Base-by-base conservation (phyloP, 257 asterid genomes). In the Petunia secreta region DNA sequence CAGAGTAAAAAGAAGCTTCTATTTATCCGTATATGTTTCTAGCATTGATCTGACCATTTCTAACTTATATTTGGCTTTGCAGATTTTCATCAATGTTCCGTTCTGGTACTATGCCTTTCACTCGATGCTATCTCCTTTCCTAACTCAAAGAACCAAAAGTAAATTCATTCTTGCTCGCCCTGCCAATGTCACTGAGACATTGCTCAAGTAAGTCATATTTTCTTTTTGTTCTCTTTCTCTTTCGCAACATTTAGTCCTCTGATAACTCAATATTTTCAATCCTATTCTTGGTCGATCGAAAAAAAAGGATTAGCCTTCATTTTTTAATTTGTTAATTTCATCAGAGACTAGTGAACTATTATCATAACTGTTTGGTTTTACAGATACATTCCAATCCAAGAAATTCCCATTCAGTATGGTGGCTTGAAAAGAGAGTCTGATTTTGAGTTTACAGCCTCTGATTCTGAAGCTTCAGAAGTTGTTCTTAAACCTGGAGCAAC, bases 31-130 rank as follows among this genome's bases (percentile, higher is more conserved):
- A 25, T 25, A 25, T 25, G 25, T 25, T 25, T 25, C 25, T 25
- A 25, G 25, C 25, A 25, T 67, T 67, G 41, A 8, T 68, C 76
- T 68, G 16, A 68, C 16, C 40, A 68, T 68, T 68, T 44, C 40
- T 25, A 25, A 53, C 76, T 50, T 62, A 55, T 46, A 55, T 46
- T 63, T 78, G 52, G 50, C n/a, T 36, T 80, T 80, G 82, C 92
- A 93, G 98, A 89, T 93, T 60, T 90, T 91, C 84, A 89, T 91
- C 86, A 91, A 93, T 87, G 97, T 93, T 50, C 97, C 97, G 39
- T 93, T 89, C 76, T 93, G 95, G 97, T 88, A 93, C 41, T 89
- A 85, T 4, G 98, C 98, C 25, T 87, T 86, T 73, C 93, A 89
- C 63, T 89, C 97, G 3, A 75, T 93, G 82, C 11, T 90, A 38